Conservation (phyloP, 2,329 filamentous ascomycete species). For the Fusarium sp. region DNA sequence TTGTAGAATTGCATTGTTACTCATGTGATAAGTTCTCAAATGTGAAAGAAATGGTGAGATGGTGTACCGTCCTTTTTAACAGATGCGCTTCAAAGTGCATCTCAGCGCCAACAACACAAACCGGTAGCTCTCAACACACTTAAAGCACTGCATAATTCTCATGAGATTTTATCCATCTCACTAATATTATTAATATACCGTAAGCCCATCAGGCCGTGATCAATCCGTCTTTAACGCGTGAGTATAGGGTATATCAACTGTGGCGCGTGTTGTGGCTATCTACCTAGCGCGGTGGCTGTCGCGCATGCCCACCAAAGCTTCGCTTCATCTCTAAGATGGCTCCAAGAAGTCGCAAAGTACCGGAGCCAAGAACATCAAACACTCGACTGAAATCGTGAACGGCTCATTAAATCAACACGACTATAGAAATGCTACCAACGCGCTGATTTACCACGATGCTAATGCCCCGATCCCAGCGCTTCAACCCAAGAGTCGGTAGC, state of each 20-base stretch:
- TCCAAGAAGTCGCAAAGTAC: not conserved
- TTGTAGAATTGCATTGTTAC: not conserved
- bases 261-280: not conserved
- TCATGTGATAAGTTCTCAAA: fast-evolving
- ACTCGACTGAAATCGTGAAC: fast-evolving
- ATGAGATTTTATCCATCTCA: fast-evolving
- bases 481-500: not conserved
- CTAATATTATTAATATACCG: fast-evolving
- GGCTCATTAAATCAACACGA: not conserved
- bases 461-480: not conserved
- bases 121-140: not conserved
- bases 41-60: fast-evolving
- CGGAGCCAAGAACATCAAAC: not conserved
- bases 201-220: not conserved
- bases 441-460: not conserved
- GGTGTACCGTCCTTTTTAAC: too few relatives aligned
- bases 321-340: not conserved
- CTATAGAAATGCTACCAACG: not conserved
- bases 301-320: not conserved
- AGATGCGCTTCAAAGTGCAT: not conserved
- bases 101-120: not conserved
- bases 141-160: not conserved
- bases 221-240: not conserved
- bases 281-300: not conserved
- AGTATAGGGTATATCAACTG: not conserved